These are phyloP conservation scores for Lactifluus piperatus DNA, from an alignment of 768 basidiomycete genomes.

Conservation along the genomic window DNA sequence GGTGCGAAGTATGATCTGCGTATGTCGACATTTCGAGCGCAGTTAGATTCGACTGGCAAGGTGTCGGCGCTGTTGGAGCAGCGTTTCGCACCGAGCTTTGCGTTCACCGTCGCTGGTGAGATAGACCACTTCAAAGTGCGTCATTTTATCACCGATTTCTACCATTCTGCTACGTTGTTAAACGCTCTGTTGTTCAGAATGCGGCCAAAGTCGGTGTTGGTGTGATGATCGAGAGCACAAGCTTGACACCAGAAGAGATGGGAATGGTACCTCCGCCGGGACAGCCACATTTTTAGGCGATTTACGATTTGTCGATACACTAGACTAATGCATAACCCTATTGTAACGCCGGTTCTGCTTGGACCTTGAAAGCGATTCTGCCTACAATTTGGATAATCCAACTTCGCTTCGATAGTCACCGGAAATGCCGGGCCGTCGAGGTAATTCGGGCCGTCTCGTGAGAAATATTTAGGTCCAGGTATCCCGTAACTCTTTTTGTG, in stretches of 20 bases:
- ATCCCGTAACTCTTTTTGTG: not conserved
- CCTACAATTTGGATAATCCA: too few relatives aligned
- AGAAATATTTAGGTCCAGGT: not conserved
- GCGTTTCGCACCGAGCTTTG: conserved; percentile 89
- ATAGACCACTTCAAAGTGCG: conserved; percentile 96
- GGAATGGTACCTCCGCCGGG: conserved; percentile 27
- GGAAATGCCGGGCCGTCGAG: not conserved
- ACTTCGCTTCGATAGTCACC: too few relatives aligned
- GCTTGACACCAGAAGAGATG: conserved; percentile 80
- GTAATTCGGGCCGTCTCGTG: conserved; percentile 9
- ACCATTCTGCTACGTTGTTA: not conserved
- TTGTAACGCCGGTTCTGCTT: not conserved
- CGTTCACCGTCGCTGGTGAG: conserved; percentile 91
- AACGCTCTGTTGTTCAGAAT: conserved; percentile 43
- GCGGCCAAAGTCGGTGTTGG: conserved; percentile 92
- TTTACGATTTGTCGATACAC: conserved; percentile 13
- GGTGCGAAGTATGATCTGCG: conserved; percentile 97
- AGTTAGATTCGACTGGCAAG: conserved; percentile 91
- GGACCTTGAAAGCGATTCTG: not conserved
- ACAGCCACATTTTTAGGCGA: conserved; percentile 17
- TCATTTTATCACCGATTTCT: not conserved
- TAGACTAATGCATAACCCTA: conserved; percentile 19
- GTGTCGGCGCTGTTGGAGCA: conserved; percentile 93
- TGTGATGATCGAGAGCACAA: conserved; percentile 92
- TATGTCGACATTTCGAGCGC: conserved; percentile 88